phyloP scores from a whole-genome alignment of 1,139 yeast species.

The Kurtzmaniella quercitrusa region DNA sequence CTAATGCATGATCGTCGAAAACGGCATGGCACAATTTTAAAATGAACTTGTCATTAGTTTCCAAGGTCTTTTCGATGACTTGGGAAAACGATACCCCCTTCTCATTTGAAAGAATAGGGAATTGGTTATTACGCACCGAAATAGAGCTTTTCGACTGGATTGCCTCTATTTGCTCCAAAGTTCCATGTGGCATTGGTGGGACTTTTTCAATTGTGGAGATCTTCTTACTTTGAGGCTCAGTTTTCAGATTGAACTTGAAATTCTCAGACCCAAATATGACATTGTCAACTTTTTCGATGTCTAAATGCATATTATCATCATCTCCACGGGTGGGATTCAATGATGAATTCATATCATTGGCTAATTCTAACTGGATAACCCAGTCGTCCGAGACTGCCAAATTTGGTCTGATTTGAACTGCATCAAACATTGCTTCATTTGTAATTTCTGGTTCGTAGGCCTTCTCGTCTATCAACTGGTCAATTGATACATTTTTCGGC shows the following conservation, averaged over 20 bases:
- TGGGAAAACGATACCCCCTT: conserved; percentile 7
- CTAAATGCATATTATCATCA: conserved; percentile 16
- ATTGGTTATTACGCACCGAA: conserved; percentile 7
- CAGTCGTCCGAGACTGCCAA: conserved; percentile 57
- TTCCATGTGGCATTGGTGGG: neutral
- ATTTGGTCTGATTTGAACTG: conserved; percentile 28
- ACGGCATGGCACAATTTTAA: conserved; percentile 55
- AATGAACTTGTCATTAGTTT: conserved; percentile 11
- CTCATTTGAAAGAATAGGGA: conserved; percentile 8
- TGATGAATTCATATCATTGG: conserved; percentile 52
- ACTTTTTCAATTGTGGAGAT: neutral
- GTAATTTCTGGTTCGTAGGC: conserved; percentile 63
- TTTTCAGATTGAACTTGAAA: neutral
- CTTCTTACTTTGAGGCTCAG: neutral
- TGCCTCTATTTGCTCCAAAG: neutral
- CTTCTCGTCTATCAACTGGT: conserved; percentile 52
- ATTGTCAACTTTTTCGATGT: conserved; percentile 40
- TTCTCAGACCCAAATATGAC: conserved; percentile 41
- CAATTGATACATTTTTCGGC: conserved; percentile 30
- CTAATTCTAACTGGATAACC: conserved; percentile 58
- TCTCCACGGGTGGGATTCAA: conserved; percentile 27
- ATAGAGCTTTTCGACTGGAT: neutral
- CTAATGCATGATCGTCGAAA: conserved; percentile 41
- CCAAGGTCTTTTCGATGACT: conserved; percentile 1
- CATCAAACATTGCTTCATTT: conserved; percentile 29